Base-by-base conservation (phyloP, 768 basidiomycete genomes). In the Fomitopsis serialis region DNA sequence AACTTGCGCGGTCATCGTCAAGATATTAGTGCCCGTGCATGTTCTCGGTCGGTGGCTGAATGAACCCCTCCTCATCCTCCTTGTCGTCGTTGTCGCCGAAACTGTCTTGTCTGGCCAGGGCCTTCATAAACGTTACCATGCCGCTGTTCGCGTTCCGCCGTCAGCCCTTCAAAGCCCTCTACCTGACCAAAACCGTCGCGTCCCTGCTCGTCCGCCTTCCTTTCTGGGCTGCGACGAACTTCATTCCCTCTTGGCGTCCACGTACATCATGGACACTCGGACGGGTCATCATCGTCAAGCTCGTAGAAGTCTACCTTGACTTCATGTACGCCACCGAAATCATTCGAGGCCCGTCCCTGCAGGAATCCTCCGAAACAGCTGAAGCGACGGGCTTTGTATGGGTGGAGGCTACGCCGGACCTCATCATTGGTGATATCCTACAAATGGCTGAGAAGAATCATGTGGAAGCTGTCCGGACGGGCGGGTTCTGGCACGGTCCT, bases 351-450 rank as follows among this genome's bases (percentile, higher is more conserved):
- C 11, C 10, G 2, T 36, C 49, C 13, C 36, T 44, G 23, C 45
- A 47, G 37, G 22, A 42, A 17, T 44, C 13, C 22, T n/a, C 29
- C 21, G 12, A 40, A n/a, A 19, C 46, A 1, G 48, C 11, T 9
- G 27, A 29, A 8, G 3, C 55, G 6, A 3, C 21, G 2, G 23
- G 3, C 21, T 43, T 50, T 11, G 63, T 72, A 23, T 75, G 72
- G 72, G 59, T 74, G 6, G 62, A 68, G 0, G 63, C 65, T 11
- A 59, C 66, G 6, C 63, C 71, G 0, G 63, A 72, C 21, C 59
- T 1, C 5, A 7, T 13, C 69, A 68, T 68, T 46, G 72, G 72
- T 12, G 46, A 54, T 17, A 54, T 50, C 42, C 42, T 21, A 21
- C 36, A 10, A n/a, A 37, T n/a, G n/a, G n/a, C n/a, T n/a, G n/a